Conservation (phyloP, 176 grass and related monocot species). For the Hordeum marinum region DNA sequence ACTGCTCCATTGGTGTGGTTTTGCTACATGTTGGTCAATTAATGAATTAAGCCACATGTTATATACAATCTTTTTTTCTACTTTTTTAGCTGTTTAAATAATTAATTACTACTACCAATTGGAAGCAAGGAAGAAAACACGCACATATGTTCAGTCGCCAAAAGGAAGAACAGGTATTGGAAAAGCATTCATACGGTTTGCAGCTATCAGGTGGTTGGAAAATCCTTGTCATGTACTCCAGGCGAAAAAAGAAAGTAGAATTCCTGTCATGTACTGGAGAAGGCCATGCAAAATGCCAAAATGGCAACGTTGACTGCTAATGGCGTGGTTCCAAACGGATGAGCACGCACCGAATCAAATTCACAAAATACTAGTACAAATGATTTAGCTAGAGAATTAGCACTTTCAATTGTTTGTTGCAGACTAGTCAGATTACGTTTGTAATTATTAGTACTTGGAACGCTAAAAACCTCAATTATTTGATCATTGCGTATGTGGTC, state of each 20-base stretch:
- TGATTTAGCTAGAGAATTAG: not conserved
- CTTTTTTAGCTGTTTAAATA: not conserved
- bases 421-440: not conserved
- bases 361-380: not conserved
- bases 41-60: too few relatives aligned
- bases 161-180: not conserved
- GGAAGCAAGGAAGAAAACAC: not conserved
- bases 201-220: conserved; percentile 24
- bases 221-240: conserved; percentile 19
- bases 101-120: not conserved
- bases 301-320: conserved; percentile 9
- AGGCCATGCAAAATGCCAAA: conserved; percentile 18
- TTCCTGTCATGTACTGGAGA: not conserved
- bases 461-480: not conserved
- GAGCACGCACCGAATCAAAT: not conserved
- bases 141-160: not conserved
- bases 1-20: not conserved
- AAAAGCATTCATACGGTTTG: not conserved
- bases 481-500: too few relatives aligned
- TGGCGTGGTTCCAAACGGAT: not conserved
- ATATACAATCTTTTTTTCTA: not conserved
- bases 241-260: too few relatives aligned
- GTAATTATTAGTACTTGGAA: not conserved
- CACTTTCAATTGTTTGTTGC: not conserved
- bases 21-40: not conserved